phyloP scores from a whole-genome alignment of 345 rosid genomes.

The Limnanthes douglasii region DNA sequence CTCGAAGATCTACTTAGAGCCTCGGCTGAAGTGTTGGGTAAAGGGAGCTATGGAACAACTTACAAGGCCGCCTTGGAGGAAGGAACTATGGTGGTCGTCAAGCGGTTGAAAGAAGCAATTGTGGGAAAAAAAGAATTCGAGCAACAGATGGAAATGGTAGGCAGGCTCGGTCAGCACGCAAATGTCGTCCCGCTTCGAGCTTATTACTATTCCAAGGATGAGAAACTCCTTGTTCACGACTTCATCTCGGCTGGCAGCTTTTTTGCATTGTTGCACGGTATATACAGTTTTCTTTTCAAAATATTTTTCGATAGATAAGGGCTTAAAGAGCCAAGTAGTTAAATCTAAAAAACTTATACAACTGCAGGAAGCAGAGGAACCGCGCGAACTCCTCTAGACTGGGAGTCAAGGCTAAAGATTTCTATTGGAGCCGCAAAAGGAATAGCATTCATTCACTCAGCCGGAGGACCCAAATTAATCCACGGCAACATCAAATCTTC shows the following conservation, averaged over 20 bases:
- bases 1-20: constrained; percentile 90
- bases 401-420: constrained; percentile 66
- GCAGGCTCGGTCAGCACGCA: constrained; percentile 51
- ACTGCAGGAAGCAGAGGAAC: constrained; percentile 34
- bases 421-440: constrained; percentile 65
- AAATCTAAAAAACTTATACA: constrained; percentile 1
- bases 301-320: not conserved
- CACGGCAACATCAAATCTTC: constrained; percentile 81
- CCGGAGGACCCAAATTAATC: constrained; percentile 37
- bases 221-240: constrained; percentile 83
- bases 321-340: not conserved
- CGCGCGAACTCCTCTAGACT: constrained; percentile 36
- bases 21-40: constrained; percentile 92
- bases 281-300: constrained; percentile 7
- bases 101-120: constrained; percentile 67
- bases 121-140: constrained; percentile 84
- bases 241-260: constrained; percentile 51
- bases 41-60: constrained; percentile 88
- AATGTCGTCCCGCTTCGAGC: constrained; percentile 85
- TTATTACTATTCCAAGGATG: constrained; percentile 88
- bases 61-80: constrained; percentile 91
- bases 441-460: constrained; percentile 54
- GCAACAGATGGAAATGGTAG: constrained; percentile 79
- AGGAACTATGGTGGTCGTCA: constrained; percentile 74
- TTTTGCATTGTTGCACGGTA: constrained; percentile 62